phyloP scores from a whole-genome alignment of 2,329 filamentous ascomycete genomes.

The Trichophyton schoenleinii region DNA sequence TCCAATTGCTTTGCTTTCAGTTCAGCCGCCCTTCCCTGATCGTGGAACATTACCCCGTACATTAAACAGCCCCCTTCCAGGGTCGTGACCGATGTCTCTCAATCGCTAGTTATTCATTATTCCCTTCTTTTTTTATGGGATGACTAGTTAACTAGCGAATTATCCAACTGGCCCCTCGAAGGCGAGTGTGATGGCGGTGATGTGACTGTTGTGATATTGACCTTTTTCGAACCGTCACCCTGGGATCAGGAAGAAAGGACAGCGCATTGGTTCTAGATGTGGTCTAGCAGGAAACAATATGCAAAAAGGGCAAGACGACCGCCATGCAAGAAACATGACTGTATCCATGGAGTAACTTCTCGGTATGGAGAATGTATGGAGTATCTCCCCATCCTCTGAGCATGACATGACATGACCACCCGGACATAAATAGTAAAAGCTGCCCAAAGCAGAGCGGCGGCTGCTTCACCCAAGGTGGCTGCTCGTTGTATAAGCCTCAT shows the following conservation, averaged over 20 bases:
- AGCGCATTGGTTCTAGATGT: not conserved
- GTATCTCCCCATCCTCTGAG: not conserved
- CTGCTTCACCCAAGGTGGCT: not conserved
- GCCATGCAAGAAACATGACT: not conserved
- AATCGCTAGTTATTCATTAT: too few species aligned
- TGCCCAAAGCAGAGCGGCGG: not conserved
- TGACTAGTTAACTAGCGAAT: too few species aligned
- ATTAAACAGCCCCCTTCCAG: not conserved
- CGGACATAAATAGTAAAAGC: not conserved
- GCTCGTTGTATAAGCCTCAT: not conserved
- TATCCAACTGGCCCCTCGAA: too few species aligned
- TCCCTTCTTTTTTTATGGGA: too few species aligned
- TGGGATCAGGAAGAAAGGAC: not conserved
- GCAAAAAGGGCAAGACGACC: too few species aligned
- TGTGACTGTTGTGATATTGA: not conserved
- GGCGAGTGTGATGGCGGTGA: not conserved
- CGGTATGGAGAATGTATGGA: not conserved
- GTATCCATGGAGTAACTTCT: not conserved
- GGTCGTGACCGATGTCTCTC: not conserved
- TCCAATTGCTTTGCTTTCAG: constrained; percentile 1
- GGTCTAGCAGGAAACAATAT: not conserved
- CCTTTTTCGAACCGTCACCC: not conserved
- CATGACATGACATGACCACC: not conserved
- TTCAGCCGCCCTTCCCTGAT: not conserved
- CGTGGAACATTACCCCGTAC: not conserved